Evolutionary conservation across 2,329 filamentous ascomycete species (phyloP).

Genomic region (Fusarium euwallaceae): DNA sequence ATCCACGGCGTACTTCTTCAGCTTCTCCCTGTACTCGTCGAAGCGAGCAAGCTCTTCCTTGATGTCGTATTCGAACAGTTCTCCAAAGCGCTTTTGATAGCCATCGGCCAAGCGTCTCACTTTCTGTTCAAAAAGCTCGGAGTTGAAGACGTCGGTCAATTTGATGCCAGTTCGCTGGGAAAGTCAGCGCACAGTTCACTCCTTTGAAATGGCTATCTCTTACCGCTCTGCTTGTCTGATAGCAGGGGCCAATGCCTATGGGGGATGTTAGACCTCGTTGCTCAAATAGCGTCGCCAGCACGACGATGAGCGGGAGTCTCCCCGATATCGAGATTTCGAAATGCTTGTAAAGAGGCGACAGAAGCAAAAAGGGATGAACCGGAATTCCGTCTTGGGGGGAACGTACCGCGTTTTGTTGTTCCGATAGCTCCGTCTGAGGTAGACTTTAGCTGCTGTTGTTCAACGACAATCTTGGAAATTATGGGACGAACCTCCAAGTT

Average conservation of each 20-base stretch:
- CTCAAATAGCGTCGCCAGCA: constrained; percentile 35
- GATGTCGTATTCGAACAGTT: constrained; percentile 53
- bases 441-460: constrained; percentile 46
- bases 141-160: constrained; percentile 76
- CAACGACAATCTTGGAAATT: constrained; percentile 31
- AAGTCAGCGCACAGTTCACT: constrained; percentile 41
- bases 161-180: constrained; percentile 73
- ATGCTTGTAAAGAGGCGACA: constrained; percentile 33
- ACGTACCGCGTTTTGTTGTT: constrained; percentile 54
- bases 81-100: constrained; percentile 74
- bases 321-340: constrained; percentile 29
- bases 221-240: constrained; percentile 48
- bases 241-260: constrained; percentile 56
- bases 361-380: constrained; percentile 22
- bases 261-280: constrained; percentile 41
- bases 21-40: neutral
- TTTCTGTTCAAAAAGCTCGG: constrained; percentile 66
- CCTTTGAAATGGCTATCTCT: constrained; percentile 32
- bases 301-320: constrained; percentile 22
- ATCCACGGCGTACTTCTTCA: neutral
- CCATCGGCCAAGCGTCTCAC: constrained; percentile 66
- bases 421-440: constrained; percentile 49
- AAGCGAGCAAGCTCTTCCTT: neutral
- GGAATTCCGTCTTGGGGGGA: constrained; percentile 35
- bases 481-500: constrained; percentile 55